These are phyloP conservation scores for Lachnellula suecica DNA, from an alignment of 2,329 filamentous ascomycete genomes.

Conservation along the genomic window DNA sequence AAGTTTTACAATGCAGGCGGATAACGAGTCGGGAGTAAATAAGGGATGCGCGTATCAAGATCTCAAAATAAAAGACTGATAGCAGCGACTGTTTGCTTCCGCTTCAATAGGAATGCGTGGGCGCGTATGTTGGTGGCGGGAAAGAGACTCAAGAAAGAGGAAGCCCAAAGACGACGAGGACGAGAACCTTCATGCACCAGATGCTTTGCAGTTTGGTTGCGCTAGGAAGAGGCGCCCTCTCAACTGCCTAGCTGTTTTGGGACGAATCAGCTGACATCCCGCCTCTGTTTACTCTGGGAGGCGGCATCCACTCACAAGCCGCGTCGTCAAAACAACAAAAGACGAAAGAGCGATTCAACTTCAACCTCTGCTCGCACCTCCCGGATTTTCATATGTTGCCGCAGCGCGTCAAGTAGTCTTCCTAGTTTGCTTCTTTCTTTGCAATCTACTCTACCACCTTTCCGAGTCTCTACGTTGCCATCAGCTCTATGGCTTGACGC, in stretches of 20 bases:
- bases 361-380: neutral
- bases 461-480: neutral
- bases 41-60: conserved; percentile 6
- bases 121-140: conserved; percentile 2
- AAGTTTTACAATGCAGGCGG: conserved; percentile 14
- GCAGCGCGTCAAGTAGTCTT: neutral
- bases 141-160: neutral
- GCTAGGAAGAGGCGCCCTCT: no score
- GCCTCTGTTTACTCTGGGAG: conserved; percentile 5
- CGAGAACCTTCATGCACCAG: no score
- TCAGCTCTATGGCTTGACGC: neutral
- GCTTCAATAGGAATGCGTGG: neutral
- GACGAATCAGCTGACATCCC: neutral
- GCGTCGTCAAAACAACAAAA: neutral
- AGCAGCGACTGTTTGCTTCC: neutral
- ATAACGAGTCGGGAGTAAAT: conserved; percentile 1
- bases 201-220: no score
- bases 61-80: conserved; percentile 13
- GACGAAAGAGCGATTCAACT: neutral
- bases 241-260: no score
- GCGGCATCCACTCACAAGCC: conserved; percentile 3
- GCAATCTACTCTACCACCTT: neutral
- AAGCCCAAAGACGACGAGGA: neutral
- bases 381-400: neutral
- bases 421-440: neutral